Evolutionary conservation across 331 rosid species (phyloP).

Genomic region (Phaseolus coccineus): DNA sequence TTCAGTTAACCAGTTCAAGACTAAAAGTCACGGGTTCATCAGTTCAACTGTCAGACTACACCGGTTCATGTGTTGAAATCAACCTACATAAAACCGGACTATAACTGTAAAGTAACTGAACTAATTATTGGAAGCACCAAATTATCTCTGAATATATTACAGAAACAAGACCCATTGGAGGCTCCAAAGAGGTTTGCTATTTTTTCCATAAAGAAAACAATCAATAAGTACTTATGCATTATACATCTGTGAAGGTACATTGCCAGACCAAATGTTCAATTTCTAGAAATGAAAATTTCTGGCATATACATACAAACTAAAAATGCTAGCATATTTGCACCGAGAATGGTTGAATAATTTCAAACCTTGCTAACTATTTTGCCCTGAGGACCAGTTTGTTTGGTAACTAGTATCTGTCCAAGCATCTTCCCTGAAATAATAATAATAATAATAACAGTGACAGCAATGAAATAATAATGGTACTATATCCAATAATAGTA

Average conservation of each 20-base stretch:
- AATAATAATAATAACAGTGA: conserved; percentile 17
- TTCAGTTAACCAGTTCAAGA: conserved; percentile 29
- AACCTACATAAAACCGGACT: conserved; percentile 5
- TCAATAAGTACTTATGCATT: conserved; percentile 10
- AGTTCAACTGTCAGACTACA: conserved; percentile 10
- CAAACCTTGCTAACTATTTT: conserved; percentile 95
- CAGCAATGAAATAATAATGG: neutral
- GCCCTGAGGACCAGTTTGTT: conserved; percentile 96
- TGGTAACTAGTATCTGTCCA: conserved; percentile 95
- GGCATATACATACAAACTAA: conserved; percentile 1
- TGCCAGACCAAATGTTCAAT: conserved; percentile 18
- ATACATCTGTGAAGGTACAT: conserved; percentile 22
- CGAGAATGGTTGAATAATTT: conserved; percentile 35
- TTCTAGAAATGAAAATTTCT: conserved; percentile 24
- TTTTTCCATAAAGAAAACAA: neutral
- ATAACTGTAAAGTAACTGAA: neutral
- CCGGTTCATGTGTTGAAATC: conserved; percentile 26
- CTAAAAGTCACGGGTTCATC: conserved; percentile 17
- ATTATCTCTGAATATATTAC: conserved; percentile 23
- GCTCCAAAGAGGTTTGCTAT: neutral
- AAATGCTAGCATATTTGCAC: conserved; percentile 36
- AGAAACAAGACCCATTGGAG: neutral
- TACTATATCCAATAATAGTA: neutral
- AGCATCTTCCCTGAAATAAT: conserved; percentile 88
- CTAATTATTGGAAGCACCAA: conserved; percentile 15